Evolutionary conservation across 1,139 yeast species (phyloP).

Genomic region (Zygosaccharomyces sapae): DNA sequence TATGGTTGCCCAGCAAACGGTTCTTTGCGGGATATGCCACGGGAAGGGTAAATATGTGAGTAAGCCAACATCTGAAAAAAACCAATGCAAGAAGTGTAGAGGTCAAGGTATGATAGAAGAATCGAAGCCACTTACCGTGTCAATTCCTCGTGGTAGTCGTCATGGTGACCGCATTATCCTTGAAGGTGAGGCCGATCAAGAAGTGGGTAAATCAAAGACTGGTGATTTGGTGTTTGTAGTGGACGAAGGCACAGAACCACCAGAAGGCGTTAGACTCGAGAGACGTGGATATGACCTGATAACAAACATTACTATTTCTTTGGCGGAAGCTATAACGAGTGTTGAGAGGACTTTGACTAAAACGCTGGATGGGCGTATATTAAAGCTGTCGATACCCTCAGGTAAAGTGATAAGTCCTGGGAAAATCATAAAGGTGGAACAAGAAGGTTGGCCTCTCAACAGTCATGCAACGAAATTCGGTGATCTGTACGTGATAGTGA

Average conservation of each 20-base stretch:
- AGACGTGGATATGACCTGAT: slow-evolving; percentile 67
- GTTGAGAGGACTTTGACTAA: slow-evolving; percentile 57
- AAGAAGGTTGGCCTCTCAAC: slow-evolving; percentile 83
- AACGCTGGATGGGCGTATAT: slow-evolving; percentile 77
- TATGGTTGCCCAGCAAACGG: slow-evolving; percentile 58
- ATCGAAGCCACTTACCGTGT: slow-evolving; percentile 71
- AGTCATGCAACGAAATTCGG: slow-evolving; percentile 49
- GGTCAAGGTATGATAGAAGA: slow-evolving; percentile 65
- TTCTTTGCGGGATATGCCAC: slow-evolving; percentile 64
- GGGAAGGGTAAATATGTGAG: slow-evolving; percentile 61
- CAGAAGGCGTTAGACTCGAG: slow-evolving; percentile 42
- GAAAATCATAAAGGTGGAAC: slow-evolving; percentile 59
- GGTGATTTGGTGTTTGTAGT: slow-evolving; percentile 75
- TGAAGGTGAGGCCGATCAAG: slow-evolving; percentile 73
- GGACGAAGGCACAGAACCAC: slow-evolving; percentile 37
- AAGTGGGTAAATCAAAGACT: slow-evolving; percentile 57
- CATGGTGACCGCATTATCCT: slow-evolving; percentile 60
- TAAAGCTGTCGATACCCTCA: slow-evolving; percentile 58
- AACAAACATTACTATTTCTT: slow-evolving; percentile 55
- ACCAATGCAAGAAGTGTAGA: slow-evolving; percentile 73
- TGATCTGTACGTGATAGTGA: slow-evolving; percentile 66
- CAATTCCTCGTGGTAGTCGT: slow-evolving; percentile 66
- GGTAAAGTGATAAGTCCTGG: slow-evolving; percentile 83
- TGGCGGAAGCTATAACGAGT: slow-evolving; percentile 81
- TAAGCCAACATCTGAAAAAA: slow-evolving; percentile 49